These are phyloP conservation scores for Huntiella moniliformis DNA, from an alignment of 2,329 filamentous ascomycete species.

Conservation along the genomic window DNA sequence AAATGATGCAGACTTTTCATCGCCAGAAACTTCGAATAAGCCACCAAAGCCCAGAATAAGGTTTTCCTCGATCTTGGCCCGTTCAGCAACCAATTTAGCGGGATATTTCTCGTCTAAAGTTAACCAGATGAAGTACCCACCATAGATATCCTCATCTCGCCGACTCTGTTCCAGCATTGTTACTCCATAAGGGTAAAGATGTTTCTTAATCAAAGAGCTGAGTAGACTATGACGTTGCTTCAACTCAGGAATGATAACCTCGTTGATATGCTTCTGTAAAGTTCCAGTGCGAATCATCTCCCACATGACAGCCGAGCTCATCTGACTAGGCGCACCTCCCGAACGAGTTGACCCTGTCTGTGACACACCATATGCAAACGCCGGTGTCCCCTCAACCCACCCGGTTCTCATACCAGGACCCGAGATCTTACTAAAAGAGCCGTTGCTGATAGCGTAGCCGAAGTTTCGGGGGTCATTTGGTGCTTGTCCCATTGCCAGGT, in stretches of 20 bases:
- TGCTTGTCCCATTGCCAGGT: conserved; percentile 42
- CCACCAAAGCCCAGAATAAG: conserved; percentile 49
- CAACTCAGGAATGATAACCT: conserved; percentile 26
- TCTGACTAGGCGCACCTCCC: conserved; percentile 38
- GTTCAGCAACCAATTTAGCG: conserved; percentile 34
- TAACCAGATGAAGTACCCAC: conserved; percentile 79
- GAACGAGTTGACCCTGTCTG: conserved; percentile 34
- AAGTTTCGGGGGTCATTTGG: conserved; percentile 32
- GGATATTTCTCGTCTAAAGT: conserved; percentile 34
- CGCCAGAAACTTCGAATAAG: conserved; percentile 48
- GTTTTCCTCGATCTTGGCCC: conserved; percentile 42
- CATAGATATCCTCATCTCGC: conserved; percentile 33
- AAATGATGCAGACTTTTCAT: conserved; percentile 35
- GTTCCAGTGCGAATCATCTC: conserved; percentile 27
- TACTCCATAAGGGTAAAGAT: conserved; percentile 46
- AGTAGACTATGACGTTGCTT: conserved; percentile 30
- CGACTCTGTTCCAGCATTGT: conserved; percentile 21
- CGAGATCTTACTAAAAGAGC: conserved; percentile 74
- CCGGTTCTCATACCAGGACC: conserved; percentile 68
- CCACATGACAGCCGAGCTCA: conserved; percentile 32
- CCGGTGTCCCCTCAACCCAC: conserved; percentile 60
- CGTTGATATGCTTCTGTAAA: conserved; percentile 26
- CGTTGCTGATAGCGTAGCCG: conserved; percentile 70
- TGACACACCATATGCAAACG: conserved; percentile 30
- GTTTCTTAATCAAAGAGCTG: conserved; percentile 35